These are phyloP conservation scores for Ceratocystiopsis sp. DNA, from an alignment of 2,329 filamentous ascomycete genomes.

Conservation along the genomic window DNA sequence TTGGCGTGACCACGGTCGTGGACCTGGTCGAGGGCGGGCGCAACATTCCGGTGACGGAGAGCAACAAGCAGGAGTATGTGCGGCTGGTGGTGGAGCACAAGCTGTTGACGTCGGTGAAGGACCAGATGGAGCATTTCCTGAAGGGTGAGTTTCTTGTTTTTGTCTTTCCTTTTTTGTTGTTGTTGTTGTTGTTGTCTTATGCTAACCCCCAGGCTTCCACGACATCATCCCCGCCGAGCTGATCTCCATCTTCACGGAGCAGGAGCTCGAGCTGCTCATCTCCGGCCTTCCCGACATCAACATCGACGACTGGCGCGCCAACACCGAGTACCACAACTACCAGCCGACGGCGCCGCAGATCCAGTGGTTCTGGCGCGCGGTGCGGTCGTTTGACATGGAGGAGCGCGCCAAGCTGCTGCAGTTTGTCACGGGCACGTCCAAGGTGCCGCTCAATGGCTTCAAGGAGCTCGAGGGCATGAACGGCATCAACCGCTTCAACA, in stretches of 20 bases:
- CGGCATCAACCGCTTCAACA: constrained; percentile 93
- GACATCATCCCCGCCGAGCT: constrained; percentile 92
- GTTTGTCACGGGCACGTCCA: constrained; percentile 95
- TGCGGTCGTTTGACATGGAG: constrained; percentile 96
- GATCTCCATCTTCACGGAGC: constrained; percentile 95
- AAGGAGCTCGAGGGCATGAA: constrained; percentile 99
- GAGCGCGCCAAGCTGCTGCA: constrained; percentile 93
- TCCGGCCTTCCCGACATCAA: constrained; percentile 95
- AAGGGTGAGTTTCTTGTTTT: constrained; percentile 37
- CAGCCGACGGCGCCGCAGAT: constrained; percentile 87
- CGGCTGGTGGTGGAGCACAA: constrained; percentile 88
- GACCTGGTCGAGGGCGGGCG: constrained; percentile 78
- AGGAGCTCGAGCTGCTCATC: constrained; percentile 90
- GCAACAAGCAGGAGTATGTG: constrained; percentile 98
- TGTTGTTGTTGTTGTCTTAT: no score
- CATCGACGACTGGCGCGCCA: constrained; percentile 97
- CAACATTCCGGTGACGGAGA: constrained; percentile 85
- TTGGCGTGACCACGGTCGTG: constrained; percentile 73
- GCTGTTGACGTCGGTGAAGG: constrained; percentile 77
- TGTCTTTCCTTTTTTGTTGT: no score
- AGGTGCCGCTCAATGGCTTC: constrained; percentile 96
- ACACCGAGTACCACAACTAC: constrained; percentile 98
- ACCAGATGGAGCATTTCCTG: constrained; percentile 86
- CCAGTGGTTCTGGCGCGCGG: constrained; percentile 98
- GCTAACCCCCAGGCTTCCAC: constrained; percentile 50